Conservation (phyloP, 1,284 basidiomycete species). For the Microbotryomycetes sp. region DNA sequence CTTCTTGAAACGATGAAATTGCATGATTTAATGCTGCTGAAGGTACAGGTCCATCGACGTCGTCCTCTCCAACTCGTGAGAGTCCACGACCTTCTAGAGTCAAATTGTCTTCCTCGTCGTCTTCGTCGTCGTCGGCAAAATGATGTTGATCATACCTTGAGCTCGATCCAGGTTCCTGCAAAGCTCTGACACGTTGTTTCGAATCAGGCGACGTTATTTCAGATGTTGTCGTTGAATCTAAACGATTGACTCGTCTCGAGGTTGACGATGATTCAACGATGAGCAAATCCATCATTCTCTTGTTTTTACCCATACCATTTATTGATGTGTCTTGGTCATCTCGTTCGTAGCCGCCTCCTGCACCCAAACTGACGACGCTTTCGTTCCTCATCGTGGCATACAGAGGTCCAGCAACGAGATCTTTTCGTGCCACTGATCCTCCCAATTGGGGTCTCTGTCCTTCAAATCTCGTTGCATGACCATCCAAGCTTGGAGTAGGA, state of each 20-base stretch:
- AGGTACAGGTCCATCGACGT: not conserved
- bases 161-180: not conserved
- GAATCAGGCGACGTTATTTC: too few species aligned
- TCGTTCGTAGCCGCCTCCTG: slow-evolving; percentile 4
- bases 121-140: not conserved
- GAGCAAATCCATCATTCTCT: slow-evolving; percentile 18
- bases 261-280: slow-evolving; percentile 7
- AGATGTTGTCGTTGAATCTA: too few species aligned
- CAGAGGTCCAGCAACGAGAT: not conserved
- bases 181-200: too few species aligned
- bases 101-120: not conserved
- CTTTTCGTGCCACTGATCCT: too few species aligned
- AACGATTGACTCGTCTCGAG: not conserved
- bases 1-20: slow-evolving; percentile 25
- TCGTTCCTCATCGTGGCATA: not conserved
- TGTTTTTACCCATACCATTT: slow-evolving; percentile 14
- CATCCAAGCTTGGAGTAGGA: too few species aligned
- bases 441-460: too few species aligned
- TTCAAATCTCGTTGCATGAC: too few species aligned
- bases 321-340: not conserved
- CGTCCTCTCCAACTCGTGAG: not conserved
- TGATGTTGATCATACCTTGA: not conserved
- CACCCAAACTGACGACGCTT: not conserved
- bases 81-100: not conserved
- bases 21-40: slow-evolving; percentile 16